Conservation (phyloP, 2,329 filamentous ascomycete species). For the Bretziella fagacearum region DNA sequence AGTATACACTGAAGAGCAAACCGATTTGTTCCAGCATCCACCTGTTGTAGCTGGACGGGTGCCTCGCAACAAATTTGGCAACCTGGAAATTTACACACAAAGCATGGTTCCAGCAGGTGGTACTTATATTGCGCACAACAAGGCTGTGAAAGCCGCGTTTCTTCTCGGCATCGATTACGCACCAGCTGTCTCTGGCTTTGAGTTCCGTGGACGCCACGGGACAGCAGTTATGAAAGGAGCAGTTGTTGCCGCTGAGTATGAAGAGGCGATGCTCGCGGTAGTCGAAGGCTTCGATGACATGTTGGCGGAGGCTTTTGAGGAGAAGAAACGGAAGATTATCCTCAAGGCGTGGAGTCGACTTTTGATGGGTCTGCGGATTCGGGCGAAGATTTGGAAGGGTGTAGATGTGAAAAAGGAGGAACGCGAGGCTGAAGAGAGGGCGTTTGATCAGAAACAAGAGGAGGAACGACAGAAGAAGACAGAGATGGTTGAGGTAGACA, state of each 20-base stretch:
- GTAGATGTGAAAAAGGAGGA: slow-evolving; percentile 14
- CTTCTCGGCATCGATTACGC: slow-evolving; percentile 70
- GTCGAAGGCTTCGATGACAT: slow-evolving; percentile 51
- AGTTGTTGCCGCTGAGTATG: slow-evolving; percentile 55
- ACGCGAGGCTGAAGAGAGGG: background rate
- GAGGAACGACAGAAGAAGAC: slow-evolving; percentile 4
- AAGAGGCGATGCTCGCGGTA: slow-evolving; percentile 54
- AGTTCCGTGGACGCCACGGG: slow-evolving; percentile 70
- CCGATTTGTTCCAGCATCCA: slow-evolving; percentile 57
- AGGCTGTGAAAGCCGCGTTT: slow-evolving; percentile 54
- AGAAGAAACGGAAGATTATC: slow-evolving; percentile 56
- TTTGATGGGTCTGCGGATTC: slow-evolving; percentile 58
- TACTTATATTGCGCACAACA: slow-evolving; percentile 44
- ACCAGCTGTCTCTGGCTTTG: slow-evolving; percentile 77
- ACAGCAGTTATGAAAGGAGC: slow-evolving; percentile 68
- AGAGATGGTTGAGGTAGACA: background rate
- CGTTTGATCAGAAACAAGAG: background rate
- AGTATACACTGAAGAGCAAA: slow-evolving; percentile 46
- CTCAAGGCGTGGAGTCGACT: slow-evolving; percentile 53
- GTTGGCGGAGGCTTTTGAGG: slow-evolving; percentile 43
- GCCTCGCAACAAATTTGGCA: slow-evolving; percentile 84
- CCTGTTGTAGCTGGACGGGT: slow-evolving; percentile 58
- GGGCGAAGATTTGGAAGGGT: slow-evolving; percentile 40
- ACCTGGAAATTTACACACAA: slow-evolving; percentile 82
- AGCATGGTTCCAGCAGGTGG: slow-evolving; percentile 80